Base-by-base conservation (phyloP, 768 basidiomycete genomes). In the Saitozyma podzolica region DNA sequence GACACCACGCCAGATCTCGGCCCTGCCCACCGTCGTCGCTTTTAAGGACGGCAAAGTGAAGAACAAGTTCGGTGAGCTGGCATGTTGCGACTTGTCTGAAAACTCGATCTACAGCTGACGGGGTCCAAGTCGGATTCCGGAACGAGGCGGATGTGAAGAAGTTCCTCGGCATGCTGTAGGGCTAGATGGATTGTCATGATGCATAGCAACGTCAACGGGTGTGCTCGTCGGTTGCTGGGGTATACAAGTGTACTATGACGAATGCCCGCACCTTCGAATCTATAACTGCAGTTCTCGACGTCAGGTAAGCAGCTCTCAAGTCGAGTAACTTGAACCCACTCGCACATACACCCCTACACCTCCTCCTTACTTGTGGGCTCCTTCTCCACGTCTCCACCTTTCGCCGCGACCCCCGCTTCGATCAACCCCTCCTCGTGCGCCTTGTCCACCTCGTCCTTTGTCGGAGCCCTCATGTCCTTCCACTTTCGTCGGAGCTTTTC, bases 1-100 rank as follows among this genome's bases (percentile, higher is more conserved):
- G 41, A 51, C 14, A n/a, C 7, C 2, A 20, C n/a, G 53, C 29
- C 56, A 74, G 72, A 70, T 77, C 41, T 58, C 64, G n/a, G 64
- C 71, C 2, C 58, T 77, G n/a, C 76, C 76, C 0, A 77, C 76
- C 13, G 76, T 77, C 2, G 61, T 75, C 9, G 76, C 76, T 3
- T 77, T 77, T 67, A 73, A 70, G 59, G 69, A 77, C 59, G 76
- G 76, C 2, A 64, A 68, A 19, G 66, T 68, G 16, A 69, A 65
- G 42, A 72, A 73, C 64, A 72, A 73, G 60, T 77, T 77, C 43
- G 67, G 76, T 77, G 59, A 62, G 75, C 61, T 29, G 29, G 29
- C 29, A 29, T 29, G 14, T 13, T 6, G 9, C 17, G 6, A 16
- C 51, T n/a, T 48, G 9, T 6, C 9, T 40, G 5, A 17, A 20